These are phyloP conservation scores for Thamnidium elegans DNA, from an alignment of 192 early-diverging fungal genomes.

Conservation along the genomic window DNA sequence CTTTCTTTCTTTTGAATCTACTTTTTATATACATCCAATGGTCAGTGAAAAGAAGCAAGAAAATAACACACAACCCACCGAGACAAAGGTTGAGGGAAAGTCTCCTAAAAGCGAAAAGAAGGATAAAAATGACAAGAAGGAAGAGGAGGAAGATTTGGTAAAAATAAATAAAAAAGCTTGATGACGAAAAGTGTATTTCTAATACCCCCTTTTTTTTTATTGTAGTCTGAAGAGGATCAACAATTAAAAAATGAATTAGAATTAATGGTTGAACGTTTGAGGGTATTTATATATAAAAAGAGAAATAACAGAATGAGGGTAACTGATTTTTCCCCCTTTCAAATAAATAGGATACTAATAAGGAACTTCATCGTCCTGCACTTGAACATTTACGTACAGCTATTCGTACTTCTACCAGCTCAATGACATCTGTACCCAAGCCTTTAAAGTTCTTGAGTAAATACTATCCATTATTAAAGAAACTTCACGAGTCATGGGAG, in stretches of 20 bases:
- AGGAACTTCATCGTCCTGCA: slow-evolving; percentile 75
- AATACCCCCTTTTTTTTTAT: slow-evolving; percentile 9
- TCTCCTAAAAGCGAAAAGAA: slow-evolving; percentile 16
- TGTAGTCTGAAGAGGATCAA: slow-evolving; percentile 95
- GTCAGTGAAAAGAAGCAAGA: slow-evolving; percentile 17
- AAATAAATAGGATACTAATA: slow-evolving; percentile 58
- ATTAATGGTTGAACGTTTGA: slow-evolving; percentile 89
- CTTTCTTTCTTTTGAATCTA: background rate
- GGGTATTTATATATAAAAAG: slow-evolving; percentile 48
- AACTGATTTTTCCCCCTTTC: background rate
- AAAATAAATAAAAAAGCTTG: background rate
- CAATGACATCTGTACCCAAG: slow-evolving; percentile 99
- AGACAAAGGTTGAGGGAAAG: slow-evolving; percentile 17
- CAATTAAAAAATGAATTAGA: slow-evolving; percentile 91
- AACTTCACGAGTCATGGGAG: slow-evolving; percentile 74
- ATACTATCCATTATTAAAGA: slow-evolving; percentile 71
- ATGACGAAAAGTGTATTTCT: background rate
- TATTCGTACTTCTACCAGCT: slow-evolving; percentile 92
- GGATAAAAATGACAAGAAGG: slow-evolving; percentile 34
- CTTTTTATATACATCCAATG: background rate
- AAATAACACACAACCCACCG: background rate
- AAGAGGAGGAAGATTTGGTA: slow-evolving; percentile 44
- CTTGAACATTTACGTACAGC: slow-evolving; percentile 84
- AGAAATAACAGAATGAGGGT: background rate
- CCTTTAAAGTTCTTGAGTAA: slow-evolving; percentile 94